These are phyloP conservation scores for Schizonepeta tenuifolia DNA, from an alignment of 257 asterid species.

Conservation along the genomic window DNA sequence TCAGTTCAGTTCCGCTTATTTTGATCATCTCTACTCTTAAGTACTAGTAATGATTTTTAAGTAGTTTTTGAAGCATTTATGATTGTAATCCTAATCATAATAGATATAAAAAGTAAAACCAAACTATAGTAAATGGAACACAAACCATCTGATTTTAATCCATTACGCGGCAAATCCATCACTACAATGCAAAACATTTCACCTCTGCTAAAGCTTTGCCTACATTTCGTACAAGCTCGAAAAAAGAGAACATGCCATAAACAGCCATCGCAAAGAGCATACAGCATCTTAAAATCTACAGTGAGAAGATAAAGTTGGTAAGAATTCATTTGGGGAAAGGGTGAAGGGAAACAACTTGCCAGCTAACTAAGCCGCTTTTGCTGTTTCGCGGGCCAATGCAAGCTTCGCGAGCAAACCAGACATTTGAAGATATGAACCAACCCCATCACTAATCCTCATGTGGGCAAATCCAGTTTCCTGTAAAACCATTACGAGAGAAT, in stretches of 20 bases:
- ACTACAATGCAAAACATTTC: neutral
- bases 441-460: constrained; percentile 98
- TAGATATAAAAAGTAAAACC: no score
- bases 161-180: no score
- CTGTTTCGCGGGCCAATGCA: constrained; percentile 72
- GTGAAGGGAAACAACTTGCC: neutral
- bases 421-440: constrained; percentile 92
- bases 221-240: neutral
- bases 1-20: no score
- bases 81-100: no score
- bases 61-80: no score
- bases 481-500: constrained; percentile 25
- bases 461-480: constrained; percentile 98
- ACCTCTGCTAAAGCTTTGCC: neutral
- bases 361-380: constrained; percentile 61
- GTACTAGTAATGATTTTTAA: no score
- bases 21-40: no score
- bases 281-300: neutral
- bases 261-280: neutral
- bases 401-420: constrained; percentile 87
- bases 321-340: neutral
- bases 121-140: no score
- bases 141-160: no score
- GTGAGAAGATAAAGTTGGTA: neutral
- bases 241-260: neutral